phyloP scores from a whole-genome alignment of 2,329 filamentous ascomycete genomes.

The Penicillium rolfsii region DNA sequence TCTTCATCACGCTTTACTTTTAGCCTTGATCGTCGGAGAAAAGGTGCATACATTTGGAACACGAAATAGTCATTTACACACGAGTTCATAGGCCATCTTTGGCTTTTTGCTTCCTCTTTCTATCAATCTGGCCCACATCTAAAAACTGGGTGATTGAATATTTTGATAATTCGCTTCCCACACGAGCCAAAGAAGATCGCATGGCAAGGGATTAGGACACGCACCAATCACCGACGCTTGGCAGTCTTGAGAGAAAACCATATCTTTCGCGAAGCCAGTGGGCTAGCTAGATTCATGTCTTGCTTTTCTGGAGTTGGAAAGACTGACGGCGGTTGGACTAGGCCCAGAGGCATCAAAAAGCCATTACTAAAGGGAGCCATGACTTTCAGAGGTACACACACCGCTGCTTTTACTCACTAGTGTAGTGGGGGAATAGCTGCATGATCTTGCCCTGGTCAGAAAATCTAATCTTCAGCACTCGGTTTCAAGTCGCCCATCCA shows the following conservation, averaged over 20 bases:
- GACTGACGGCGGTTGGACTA: no score
- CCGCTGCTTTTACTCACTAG: no score
- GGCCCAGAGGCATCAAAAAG: no score
- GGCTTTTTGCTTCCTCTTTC: conserved; percentile 18
- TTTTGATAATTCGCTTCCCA: conserved; percentile 19
- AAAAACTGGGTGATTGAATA: conserved; percentile 21
- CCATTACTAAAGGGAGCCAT: no score
- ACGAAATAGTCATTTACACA: conserved; percentile 20
- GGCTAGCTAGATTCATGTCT: no score
- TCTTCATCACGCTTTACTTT: conserved; percentile 29
- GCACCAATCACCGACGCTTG: conserved; percentile 14
- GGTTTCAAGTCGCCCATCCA: no score
- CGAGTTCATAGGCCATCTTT: conserved; percentile 20
- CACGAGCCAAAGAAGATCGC: conserved; percentile 13
- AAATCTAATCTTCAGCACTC: no score
- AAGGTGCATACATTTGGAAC: conserved; percentile 24
- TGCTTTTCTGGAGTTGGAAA: no score
- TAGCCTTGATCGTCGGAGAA: conserved; percentile 17
- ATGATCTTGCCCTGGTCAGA: no score
- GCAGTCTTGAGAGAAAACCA: background rate
- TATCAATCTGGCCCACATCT: conserved; percentile 21
- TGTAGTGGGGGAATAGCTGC: no score
- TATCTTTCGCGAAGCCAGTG: background rate
- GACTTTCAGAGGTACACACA: no score
- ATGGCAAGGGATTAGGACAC: conserved; percentile 14